Conservation (phyloP, 192 early-diverging fungal genomes). For the Gamsiella multidivaricata region DNA sequence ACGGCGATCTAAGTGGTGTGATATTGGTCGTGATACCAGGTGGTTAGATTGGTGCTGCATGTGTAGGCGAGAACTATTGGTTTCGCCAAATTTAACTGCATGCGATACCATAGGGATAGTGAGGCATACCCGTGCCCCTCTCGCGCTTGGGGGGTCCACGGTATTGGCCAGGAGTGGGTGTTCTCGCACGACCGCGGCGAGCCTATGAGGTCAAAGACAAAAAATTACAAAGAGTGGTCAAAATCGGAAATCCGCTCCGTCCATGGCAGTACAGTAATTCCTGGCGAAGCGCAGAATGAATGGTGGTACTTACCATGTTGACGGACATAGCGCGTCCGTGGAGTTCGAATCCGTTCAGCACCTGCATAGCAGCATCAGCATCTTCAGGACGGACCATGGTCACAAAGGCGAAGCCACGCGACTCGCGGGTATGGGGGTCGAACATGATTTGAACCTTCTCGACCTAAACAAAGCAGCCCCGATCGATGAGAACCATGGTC, state of each 20-base stretch:
- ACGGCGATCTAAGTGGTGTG: constrained; percentile 30
- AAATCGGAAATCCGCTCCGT: constrained; percentile 56
- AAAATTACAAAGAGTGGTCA: constrained; percentile 10
- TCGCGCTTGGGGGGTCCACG: constrained; percentile 78
- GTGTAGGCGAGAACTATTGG: constrained; percentile 32
- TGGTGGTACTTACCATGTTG: constrained; percentile 62
- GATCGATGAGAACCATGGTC: neutral
- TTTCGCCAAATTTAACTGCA: constrained; percentile 16
- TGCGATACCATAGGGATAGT: constrained; percentile 36
- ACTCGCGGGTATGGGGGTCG: constrained; percentile 82
- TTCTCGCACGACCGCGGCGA: constrained; percentile 71
- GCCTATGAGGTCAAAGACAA: constrained; percentile 58
- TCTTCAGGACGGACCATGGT: constrained; percentile 71
- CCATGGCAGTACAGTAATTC: too few relatives aligned
- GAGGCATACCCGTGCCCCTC: constrained; percentile 45
- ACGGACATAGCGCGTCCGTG: constrained; percentile 89
- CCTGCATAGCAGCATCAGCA: constrained; percentile 80
- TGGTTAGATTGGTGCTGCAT: neutral
- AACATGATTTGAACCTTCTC: constrained; percentile 78
- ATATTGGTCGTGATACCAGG: neutral
- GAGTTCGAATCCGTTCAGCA: constrained; percentile 74
- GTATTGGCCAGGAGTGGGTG: constrained; percentile 85
- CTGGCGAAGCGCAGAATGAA: constrained; percentile 62
- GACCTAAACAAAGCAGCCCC: constrained; percentile 50
- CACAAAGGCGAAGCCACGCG: constrained; percentile 92